These are phyloP conservation scores for Phialophora tarda DNA, from an alignment of 2,329 filamentous ascomycete genomes.

Conservation along the genomic window DNA sequence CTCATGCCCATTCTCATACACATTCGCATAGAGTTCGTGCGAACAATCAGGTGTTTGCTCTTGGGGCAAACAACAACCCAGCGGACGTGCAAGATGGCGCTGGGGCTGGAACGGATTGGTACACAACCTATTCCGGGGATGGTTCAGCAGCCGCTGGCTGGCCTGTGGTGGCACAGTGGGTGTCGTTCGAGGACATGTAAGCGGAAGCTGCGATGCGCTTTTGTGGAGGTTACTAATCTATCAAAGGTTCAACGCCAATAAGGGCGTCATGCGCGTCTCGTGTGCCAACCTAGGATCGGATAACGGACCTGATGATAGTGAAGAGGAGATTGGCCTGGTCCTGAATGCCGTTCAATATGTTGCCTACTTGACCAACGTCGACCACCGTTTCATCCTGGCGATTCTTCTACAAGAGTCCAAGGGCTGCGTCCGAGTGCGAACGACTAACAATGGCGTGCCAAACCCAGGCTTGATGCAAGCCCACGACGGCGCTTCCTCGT, in stretches of 20 bases:
- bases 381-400: constrained; percentile 51
- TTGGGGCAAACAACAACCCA: constrained; percentile 7
- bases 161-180: constrained; percentile 42
- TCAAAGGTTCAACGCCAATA: constrained; percentile 15
- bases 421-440: constrained; percentile 52
- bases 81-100: constrained; percentile 12
- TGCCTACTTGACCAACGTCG: constrained; percentile 32
- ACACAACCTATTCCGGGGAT: constrained; percentile 42
- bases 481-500: constrained; percentile 47
- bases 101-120: constrained; percentile 38
- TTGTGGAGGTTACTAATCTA: background rate
- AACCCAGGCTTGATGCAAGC: constrained; percentile 54
- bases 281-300: constrained; percentile 10
- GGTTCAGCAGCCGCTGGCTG: constrained; percentile 42
- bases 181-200: constrained; percentile 43
- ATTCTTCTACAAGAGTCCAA: constrained; percentile 54
- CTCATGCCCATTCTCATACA: background rate
- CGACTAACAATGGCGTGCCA: constrained; percentile 49
- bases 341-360: constrained; percentile 45
- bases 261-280: constrained; percentile 11
- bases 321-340: constrained; percentile 43
- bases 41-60: constrained; percentile 10
- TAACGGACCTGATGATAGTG: constrained; percentile 36
- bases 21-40: background rate
- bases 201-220: background rate